Conservation (phyloP, 768 basidiomycete species). For the Daedaleopsis nitida region DNA sequence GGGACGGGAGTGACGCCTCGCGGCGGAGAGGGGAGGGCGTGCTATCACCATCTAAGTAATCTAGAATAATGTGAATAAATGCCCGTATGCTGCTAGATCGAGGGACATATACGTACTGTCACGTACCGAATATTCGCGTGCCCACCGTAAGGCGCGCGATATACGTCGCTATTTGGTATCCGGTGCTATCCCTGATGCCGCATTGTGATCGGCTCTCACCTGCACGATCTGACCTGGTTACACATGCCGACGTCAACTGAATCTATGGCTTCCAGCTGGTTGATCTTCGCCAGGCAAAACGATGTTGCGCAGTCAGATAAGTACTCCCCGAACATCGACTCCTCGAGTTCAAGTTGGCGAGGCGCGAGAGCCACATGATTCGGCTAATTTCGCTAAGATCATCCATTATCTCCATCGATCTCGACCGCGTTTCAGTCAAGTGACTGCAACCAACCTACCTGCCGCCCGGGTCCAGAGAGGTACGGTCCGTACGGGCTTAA, state of each 20-base stretch:
- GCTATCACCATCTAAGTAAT: neutral
- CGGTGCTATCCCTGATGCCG: conserved; percentile 4
- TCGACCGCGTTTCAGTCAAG: neutral
- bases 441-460: neutral
- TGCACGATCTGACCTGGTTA: neutral
- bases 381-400: conserved; percentile 1
- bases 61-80: neutral
- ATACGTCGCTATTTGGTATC: neutral
- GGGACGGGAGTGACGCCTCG: neutral
- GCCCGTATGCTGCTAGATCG: neutral
- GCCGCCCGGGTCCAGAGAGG: neutral
- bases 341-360: neutral
- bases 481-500: too few relatives aligned
- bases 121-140: neutral
- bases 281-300: neutral
- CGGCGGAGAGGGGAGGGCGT: neutral
- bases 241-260: neutral
- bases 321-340: too few relatives aligned
- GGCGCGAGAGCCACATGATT: neutral
- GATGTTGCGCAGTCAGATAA: too few relatives aligned
- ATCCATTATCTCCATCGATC: conserved; percentile 8
- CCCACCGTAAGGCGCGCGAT: neutral
- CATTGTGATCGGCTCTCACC: conserved; percentile 4
- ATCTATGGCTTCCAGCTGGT: neutral
- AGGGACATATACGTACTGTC: neutral